Conservation (phyloP, 1,284 basidiomycete genomes). For the Cutaneotrichosporon sp. region DNA sequence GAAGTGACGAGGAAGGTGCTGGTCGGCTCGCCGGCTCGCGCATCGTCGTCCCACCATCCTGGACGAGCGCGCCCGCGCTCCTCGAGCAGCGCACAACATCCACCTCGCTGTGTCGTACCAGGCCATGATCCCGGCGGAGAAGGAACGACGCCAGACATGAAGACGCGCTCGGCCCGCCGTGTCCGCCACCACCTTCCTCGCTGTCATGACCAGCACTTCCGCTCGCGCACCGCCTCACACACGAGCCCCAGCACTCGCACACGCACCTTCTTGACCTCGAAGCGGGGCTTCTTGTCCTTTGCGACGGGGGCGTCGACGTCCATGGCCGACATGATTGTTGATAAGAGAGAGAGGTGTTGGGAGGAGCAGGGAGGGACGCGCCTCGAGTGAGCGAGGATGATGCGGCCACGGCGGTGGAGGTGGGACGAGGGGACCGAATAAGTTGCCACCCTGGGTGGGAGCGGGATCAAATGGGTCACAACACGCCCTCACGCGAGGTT, state of each 20-base stretch:
- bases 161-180: too few species aligned
- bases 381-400: background rate
- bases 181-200: background rate
- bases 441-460: background rate
- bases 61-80: too few species aligned
- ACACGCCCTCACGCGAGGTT: background rate
- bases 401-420: conserved; percentile 2
- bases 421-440: background rate
- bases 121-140: too few species aligned
- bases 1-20: too few species aligned
- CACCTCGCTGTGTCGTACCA: too few species aligned
- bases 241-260: background rate
- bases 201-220: background rate
- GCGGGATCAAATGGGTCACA: background rate
- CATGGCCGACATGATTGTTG: conserved; percentile 36
- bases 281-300: conserved; percentile 65
- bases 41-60: too few species aligned
- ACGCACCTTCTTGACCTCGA: conserved; percentile 92
- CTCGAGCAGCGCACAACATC: too few species aligned
- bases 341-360: background rate
- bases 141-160: too few species aligned
- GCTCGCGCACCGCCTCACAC: background rate
- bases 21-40: too few species aligned
- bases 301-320: conserved; percentile 56
- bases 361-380: too few species aligned